Evolutionary conservation across 1,284 basidiomycete species (phyloP).

Genomic region (Heterobasidion occidentale): DNA sequence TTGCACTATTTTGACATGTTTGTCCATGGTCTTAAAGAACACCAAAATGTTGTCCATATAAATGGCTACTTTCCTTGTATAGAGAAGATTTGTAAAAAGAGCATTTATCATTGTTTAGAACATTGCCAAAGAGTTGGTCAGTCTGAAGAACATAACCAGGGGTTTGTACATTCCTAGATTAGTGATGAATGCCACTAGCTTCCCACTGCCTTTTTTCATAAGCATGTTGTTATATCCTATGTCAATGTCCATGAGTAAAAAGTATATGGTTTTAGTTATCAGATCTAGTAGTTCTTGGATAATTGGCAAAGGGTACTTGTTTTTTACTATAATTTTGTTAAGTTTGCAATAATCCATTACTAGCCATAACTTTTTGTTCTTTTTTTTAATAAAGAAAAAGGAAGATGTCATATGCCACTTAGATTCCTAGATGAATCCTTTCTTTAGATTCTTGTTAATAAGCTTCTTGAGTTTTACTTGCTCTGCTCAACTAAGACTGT

Average conservation of each 20-base stretch:
- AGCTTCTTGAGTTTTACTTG: no score
- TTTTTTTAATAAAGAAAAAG: no score
- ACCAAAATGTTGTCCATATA: constrained; percentile 23
- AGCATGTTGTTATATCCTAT: constrained; percentile 3
- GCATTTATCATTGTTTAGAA: constrained; percentile 16
- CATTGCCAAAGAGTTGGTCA: constrained; percentile 19
- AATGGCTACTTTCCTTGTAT: constrained; percentile 11
- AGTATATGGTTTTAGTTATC: not conserved
- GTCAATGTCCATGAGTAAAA: constrained; percentile 12
- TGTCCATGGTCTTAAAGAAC: constrained; percentile 8
- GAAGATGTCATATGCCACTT: no score
- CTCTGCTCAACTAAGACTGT: no score
- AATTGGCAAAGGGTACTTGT: constrained; percentile 4
- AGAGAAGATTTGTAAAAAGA: constrained; percentile 17
- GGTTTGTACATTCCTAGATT: constrained; percentile 19
- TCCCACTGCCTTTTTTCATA: constrained; percentile 12
- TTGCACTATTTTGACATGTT: constrained; percentile 14
- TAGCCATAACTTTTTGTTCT: not conserved
- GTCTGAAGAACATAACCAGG: constrained; percentile 20
- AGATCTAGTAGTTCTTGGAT: constrained; percentile 3
- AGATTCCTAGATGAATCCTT: no score
- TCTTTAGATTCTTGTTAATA: no score
- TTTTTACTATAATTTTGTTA: constrained; percentile 9
- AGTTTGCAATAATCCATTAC: constrained; percentile 7
- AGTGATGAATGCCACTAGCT: constrained; percentile 18